Base-by-base conservation (phyloP, 768 basidiomycete genomes). In the Auricularia cornea region DNA sequence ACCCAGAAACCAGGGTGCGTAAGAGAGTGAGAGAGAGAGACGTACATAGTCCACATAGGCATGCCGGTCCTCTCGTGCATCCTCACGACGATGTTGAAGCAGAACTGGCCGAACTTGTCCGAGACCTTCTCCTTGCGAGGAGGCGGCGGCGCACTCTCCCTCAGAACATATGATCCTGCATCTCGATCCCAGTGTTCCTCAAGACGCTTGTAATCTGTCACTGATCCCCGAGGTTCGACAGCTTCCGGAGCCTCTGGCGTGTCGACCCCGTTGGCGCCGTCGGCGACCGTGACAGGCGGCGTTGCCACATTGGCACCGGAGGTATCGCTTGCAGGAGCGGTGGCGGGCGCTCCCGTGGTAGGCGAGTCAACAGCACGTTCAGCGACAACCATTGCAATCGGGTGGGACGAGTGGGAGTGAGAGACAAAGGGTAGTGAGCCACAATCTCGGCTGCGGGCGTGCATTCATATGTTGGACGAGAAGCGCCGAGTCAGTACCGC, bases 1-100 rank as follows among this genome's bases (percentile, higher is more conserved):
- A 74, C 79, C 0, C 11, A 23, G 11, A 6, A 48, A 18, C 44
- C 20, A 20, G 11, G 16, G 44, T 48, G 8, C 5, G 20, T 23
- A 12, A 20, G 44, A 48, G 44, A 38, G 32, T 2, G 44, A 52
- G 41, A 40, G 26, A 48, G 6, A 48, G 11, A 18, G 12, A 48
- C 44, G 23, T 20, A 48, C 44, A 48, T 23, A 14, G 44, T 48
- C 44, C 23, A 18, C 20, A 23, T 48, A 18, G 44, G 44, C 44
- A 14, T 10, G 6, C 44, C 44, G 6, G 44, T 48, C 20, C 6
- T 6, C 44, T 48, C 44, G 44, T 48, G 44, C 16, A 48, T 18
- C 44, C 44, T 48, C 11, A 5, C 6, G 11, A 48, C 44, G 44
- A 48, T 20, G 20, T 18, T 48, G 44, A 48, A 48, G 44, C 44